Evolutionary conservation across 2,329 filamentous ascomycete genomes (phyloP).

Genomic region (Fusarium beomiforme): DNA sequence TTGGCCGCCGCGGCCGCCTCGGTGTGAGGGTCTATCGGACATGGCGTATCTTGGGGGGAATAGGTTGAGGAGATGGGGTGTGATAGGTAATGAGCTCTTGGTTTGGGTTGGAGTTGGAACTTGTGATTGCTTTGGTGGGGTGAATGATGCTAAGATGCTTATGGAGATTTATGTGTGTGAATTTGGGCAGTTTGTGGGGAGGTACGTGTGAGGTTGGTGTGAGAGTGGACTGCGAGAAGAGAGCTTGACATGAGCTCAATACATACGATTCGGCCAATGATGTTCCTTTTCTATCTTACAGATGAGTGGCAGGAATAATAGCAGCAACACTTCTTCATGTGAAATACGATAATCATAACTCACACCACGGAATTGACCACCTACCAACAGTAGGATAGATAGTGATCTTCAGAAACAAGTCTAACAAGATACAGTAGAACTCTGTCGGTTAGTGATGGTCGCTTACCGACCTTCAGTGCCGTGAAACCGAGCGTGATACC

Average conservation of each 20-base stretch:
- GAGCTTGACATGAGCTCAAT: conserved; percentile 2
- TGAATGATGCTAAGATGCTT: conserved; percentile 14
- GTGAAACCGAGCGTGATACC: background rate
- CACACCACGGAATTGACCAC: background rate
- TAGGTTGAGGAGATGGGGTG: conserved; percentile 8
- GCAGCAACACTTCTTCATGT: conserved; percentile 3
- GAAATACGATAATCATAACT: conserved; percentile 3
- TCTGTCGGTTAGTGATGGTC: background rate
- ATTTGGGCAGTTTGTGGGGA: background rate
- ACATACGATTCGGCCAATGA: conserved; percentile 24
- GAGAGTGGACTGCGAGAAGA: background rate
- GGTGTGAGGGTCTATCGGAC: conserved; percentile 61
- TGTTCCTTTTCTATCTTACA: no score
- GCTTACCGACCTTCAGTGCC: conserved; percentile 10
- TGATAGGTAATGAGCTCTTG: conserved; percentile 24
- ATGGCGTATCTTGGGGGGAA: conserved; percentile 47
- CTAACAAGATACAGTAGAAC: background rate
- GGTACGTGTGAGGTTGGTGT: background rate
- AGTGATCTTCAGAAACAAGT: background rate
- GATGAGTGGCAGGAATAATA: background rate
- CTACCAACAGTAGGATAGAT: background rate
- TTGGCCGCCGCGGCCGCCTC: conserved; percentile 57
- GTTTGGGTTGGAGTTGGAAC: conserved; percentile 32
- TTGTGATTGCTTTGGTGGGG: conserved; percentile 37
- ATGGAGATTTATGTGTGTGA: background rate